Percentiles rank a stretch among this genome's conserved stretches.
phyloP scores from a whole-genome alignment of 202 grass and related monocot species.

The Schoenoplectus triqueter region DNA sequence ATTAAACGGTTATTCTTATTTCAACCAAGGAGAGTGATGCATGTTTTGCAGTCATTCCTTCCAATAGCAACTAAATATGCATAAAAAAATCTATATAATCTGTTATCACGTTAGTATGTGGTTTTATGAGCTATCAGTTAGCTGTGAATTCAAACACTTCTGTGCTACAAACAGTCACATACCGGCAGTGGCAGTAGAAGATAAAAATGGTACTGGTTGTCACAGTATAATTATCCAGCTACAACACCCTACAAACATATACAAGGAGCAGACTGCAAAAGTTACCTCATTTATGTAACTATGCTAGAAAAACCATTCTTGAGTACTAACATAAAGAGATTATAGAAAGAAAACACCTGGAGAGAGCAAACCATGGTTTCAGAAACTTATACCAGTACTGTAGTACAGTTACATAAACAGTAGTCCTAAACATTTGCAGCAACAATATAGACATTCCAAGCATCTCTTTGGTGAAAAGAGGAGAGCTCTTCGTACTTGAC shows the following conservation, averaged over 20 bases:
- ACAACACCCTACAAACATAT: no score
- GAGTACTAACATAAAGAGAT: neutral
- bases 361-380: neutral
- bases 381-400: neutral
- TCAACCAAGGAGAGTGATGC: no score
- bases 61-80: neutral
- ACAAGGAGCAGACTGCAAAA: neutral
- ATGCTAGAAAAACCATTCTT: neutral
- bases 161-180: neutral
- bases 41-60: no score
- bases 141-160: neutral
- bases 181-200: neutral
- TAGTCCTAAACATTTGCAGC: conserved; percentile 54
- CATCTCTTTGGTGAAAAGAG: conserved; percentile 74
- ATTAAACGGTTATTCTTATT: no score
- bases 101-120: neutral
- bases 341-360: neutral
- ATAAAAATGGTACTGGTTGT: no score
- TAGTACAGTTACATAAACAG: neutral
- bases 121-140: neutral
- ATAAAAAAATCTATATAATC: neutral
- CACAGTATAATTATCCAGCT: no score
- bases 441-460: conserved; percentile 88
- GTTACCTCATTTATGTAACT: neutral
- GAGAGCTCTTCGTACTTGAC: conserved; percentile 76